These are phyloP conservation scores for Acacia concinna DNA, from an alignment of 331 rosid genomes.

Conservation along the genomic window DNA sequence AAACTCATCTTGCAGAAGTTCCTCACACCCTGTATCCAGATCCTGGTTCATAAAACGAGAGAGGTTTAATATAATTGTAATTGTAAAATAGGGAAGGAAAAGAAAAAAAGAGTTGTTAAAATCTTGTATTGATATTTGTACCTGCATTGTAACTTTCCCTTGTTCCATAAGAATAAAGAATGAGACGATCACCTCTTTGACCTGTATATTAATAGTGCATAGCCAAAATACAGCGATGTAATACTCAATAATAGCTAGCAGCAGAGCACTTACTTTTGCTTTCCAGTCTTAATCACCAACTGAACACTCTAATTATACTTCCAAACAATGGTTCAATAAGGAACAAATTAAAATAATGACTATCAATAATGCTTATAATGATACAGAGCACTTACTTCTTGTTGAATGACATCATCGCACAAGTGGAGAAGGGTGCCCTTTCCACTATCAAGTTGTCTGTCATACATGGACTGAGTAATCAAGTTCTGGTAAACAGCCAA, in stretches of 20 bases:
- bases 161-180: constrained; percentile 91
- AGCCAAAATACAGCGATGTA: not conserved
- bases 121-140: constrained; percentile 23
- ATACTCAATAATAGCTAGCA: constrained; percentile 10
- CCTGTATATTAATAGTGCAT: constrained; percentile 48
- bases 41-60: constrained; percentile 52
- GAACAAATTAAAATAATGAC: not conserved
- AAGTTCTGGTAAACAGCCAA: constrained; percentile 87
- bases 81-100: constrained; percentile 8
- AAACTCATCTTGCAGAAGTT: constrained; percentile 83
- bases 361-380: not conserved
- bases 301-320: not conserved
- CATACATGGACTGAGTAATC: constrained; percentile 96
- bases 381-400: constrained; percentile 66
- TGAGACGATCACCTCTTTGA: constrained; percentile 83
- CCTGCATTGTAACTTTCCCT: constrained; percentile 83
- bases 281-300: not conserved
- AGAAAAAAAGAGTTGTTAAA: constrained; percentile 28
- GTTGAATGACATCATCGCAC: constrained; percentile 98
- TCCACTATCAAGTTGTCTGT: constrained; percentile 96
- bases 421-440: constrained; percentile 97
- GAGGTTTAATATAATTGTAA: constrained; percentile 15
- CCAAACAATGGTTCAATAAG: not conserved
- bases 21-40: constrained; percentile 85
- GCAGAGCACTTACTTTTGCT: not conserved